phyloP scores from a whole-genome alignment of 331 rosid genomes.

The Prunus yedoensis region DNA sequence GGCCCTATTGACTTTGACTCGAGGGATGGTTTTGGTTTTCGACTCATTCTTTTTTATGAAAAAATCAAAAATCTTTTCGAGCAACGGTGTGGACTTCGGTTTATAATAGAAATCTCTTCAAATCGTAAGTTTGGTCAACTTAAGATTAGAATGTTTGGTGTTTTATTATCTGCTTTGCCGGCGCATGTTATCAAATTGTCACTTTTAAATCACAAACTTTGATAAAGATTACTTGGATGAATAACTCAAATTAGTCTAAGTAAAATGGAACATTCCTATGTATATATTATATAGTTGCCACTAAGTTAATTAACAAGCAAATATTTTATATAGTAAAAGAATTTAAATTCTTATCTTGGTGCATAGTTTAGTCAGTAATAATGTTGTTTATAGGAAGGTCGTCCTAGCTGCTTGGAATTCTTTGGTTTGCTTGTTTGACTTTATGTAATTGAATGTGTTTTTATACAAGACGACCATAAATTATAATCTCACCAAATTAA shows the following conservation, averaged over 20 bases:
- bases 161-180: background rate
- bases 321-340: background rate
- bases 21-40: background rate
- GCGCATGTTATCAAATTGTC: background rate
- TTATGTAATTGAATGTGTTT: background rate
- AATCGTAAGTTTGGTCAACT: too few relatives aligned
- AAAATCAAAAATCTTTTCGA: background rate
- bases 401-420: background rate
- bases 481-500: background rate
- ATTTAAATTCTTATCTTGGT: background rate
- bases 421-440: background rate
- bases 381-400: background rate
- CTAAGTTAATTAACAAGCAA: background rate
- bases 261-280: background rate
- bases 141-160: background rate
- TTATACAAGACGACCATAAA: background rate
- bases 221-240: background rate
- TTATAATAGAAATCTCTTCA: too few relatives aligned
- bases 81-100: too few relatives aligned
- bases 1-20: too few relatives aligned
- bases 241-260: background rate
- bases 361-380: background rate
- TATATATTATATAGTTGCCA: background rate
- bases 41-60: background rate
- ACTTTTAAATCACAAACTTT: too few relatives aligned